Evolutionary conservation across 192 early-diverging fungal genomes (phyloP).

Genomic region (Umbelopsis sp.): DNA sequence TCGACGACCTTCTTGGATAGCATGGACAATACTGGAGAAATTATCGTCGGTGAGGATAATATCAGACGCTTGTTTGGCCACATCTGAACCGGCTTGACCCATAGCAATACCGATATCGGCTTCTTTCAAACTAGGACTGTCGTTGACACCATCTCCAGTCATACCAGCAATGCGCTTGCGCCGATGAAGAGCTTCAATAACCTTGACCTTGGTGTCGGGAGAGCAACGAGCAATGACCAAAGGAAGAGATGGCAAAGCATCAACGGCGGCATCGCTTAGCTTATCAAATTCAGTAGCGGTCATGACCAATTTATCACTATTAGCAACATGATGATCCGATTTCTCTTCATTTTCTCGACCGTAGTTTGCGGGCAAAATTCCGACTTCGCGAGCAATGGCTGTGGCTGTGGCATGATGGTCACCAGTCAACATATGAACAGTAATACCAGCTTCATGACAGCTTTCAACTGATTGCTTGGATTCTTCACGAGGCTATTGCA

Average conservation of each 20-base stretch:
- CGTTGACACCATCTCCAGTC: constrained; percentile 89
- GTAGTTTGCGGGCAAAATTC: constrained; percentile 64
- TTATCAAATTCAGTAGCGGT: constrained; percentile 86
- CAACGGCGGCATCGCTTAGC: constrained; percentile 80
- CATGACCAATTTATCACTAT: constrained; percentile 68
- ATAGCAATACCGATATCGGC: constrained; percentile 86
- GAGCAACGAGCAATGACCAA: constrained; percentile 91
- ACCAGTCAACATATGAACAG: constrained; percentile 95
- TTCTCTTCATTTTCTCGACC: constrained; percentile 48
- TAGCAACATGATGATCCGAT: constrained; percentile 45
- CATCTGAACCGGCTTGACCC: constrained; percentile 91
- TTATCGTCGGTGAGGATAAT: constrained; percentile 87
- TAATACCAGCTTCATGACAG: constrained; percentile 91
- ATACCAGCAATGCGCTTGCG: constrained; percentile 76
- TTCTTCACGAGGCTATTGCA: constrained; percentile 62
- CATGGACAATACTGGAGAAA: constrained; percentile 80
- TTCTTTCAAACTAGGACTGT: constrained; percentile 76
- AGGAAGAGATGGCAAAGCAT: constrained; percentile 77
- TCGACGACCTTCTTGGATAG: constrained; percentile 78
- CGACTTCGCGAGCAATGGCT: constrained; percentile 89
- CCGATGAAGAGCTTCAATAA: constrained; percentile 90
- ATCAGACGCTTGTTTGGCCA: constrained; percentile 90
- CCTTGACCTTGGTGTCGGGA: constrained; percentile 97
- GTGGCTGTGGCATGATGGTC: constrained; percentile 91
- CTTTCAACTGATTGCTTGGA: constrained; percentile 65